Conservation (phyloP, 176 grass and related monocot species). For the Zoysia japonica region DNA sequence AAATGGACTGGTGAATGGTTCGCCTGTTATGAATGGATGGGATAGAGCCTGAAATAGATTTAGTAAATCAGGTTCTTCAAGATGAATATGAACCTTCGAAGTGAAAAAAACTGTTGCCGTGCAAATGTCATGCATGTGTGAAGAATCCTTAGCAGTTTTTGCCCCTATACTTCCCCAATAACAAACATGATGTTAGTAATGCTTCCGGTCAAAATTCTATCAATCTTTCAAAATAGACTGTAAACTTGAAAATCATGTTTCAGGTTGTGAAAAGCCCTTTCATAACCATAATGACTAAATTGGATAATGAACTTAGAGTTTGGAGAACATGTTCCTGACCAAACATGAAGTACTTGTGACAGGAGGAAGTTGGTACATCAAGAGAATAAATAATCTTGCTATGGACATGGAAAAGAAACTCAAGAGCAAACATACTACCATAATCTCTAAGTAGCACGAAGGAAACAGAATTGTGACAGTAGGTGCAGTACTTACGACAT, state of each 20-base stretch:
- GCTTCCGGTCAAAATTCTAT: too few species aligned
- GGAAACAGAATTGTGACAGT: conserved; percentile 1
- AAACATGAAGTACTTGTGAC: neutral
- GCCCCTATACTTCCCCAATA: too few species aligned
- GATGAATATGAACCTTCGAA: too few species aligned
- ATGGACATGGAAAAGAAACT: neutral
- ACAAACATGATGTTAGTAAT: too few species aligned
- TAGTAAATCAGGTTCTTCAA: neutral
- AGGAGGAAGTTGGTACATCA: neutral
- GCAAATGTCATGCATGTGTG: too few species aligned
- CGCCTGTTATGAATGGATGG: conserved; percentile 94
- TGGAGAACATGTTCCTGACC: neutral
- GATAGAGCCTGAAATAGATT: conserved; percentile 69
- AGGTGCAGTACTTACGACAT: conserved; percentile 14
- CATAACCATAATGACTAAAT: neutral
- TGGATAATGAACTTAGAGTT: neutral
- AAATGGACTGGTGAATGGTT: conserved; percentile 68
- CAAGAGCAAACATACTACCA: neutral
- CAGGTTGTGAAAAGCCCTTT: neutral
- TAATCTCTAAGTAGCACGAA: conserved; percentile 13
- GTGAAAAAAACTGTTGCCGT: too few species aligned
- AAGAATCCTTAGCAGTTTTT: too few species aligned
- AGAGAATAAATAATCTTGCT: neutral
- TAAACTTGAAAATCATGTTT: neutral
- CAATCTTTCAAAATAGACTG: neutral